A percentile compares a stretch with the other conserved stretches of the same genome.
These are phyloP conservation scores for Tilletia walkeri DNA, from an alignment of 1,284 basidiomycete genomes.

Conservation along the genomic window DNA sequence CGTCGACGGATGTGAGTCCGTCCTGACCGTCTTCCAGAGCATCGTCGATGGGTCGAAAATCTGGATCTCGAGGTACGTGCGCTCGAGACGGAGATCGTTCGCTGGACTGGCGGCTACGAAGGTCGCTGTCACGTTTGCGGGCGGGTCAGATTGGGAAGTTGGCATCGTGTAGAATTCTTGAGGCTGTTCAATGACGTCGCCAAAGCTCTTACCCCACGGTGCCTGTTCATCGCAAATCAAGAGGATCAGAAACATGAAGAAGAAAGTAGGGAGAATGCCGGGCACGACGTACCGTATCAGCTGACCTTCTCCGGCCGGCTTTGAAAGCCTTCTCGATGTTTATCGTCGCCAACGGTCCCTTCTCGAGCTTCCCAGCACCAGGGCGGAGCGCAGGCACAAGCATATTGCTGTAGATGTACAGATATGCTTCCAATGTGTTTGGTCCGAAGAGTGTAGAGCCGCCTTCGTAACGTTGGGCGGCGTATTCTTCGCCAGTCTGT, in stretches of 20 bases:
- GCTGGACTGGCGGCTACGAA: constrained; percentile 78
- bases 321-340: constrained; percentile 67
- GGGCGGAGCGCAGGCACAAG: constrained; percentile 57
- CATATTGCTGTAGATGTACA: constrained; percentile 65
- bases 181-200: constrained; percentile 68
- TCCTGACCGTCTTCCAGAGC: constrained; percentile 65
- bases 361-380: constrained; percentile 60
- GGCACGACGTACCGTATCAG: not conserved
- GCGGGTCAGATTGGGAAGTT: constrained; percentile 47
- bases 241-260: not conserved
- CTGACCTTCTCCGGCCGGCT: constrained; percentile 26
- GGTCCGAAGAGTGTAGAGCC: constrained; percentile 76
- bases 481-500: constrained; percentile 70
- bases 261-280: not conserved
- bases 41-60: constrained; percentile 56
- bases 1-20: constrained; percentile 78
- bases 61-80: constrained; percentile 71
- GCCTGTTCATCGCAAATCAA: constrained; percentile 36
- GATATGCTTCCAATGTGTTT: constrained; percentile 77
- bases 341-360: constrained; percentile 69
- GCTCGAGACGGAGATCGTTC: constrained; percentile 74
- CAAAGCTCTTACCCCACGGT: constrained; percentile 64
- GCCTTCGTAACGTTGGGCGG: constrained; percentile 75
- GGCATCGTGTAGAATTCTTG: constrained; percentile 61
- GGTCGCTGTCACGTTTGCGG: constrained; percentile 64